Evolutionary conservation across 2,329 filamentous ascomycete genomes (phyloP).

Genomic region (Colletotrichum siamense): DNA sequence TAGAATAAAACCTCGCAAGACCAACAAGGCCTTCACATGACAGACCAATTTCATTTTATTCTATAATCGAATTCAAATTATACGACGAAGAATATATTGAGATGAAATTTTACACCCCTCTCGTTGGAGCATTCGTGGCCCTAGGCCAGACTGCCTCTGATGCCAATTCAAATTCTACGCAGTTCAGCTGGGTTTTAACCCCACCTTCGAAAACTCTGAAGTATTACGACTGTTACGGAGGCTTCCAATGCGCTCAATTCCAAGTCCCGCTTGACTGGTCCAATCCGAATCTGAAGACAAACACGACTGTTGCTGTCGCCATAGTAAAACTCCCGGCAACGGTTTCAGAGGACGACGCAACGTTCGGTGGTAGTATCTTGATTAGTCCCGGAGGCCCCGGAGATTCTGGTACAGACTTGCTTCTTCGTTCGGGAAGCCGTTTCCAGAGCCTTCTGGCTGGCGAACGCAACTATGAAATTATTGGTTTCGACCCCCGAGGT

Average conservation of each 20-base stretch:
- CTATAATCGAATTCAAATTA: background rate
- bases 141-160: background rate
- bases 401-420: slow-evolving; percentile 34
- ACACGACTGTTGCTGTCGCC: slow-evolving; percentile 33
- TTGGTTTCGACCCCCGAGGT: slow-evolving; percentile 42
- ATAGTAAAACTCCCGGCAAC: slow-evolving; percentile 35
- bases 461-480: slow-evolving; percentile 34
- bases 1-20: background rate
- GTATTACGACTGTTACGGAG: slow-evolving; percentile 44
- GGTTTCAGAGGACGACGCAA: slow-evolving; percentile 32
- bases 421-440: slow-evolving; percentile 7
- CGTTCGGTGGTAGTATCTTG: slow-evolving; percentile 39
- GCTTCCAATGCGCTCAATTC: slow-evolving; percentile 45
- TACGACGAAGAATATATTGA: background rate
- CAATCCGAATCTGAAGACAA: slow-evolving; percentile 11
- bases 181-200: slow-evolving; percentile 41
- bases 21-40: background rate
- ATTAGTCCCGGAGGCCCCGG: slow-evolving; percentile 43
- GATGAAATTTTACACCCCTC: background rate
- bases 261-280: slow-evolving; percentile 48
- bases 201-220: slow-evolving; percentile 36
- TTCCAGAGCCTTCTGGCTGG: slow-evolving; percentile 29
- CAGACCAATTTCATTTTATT: rapidly evolving
- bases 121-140: background rate
- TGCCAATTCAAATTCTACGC: background rate